These are phyloP conservation scores for Rhododendron molle DNA, from an alignment of 148 eudicot species.

Conservation along the genomic window DNA sequence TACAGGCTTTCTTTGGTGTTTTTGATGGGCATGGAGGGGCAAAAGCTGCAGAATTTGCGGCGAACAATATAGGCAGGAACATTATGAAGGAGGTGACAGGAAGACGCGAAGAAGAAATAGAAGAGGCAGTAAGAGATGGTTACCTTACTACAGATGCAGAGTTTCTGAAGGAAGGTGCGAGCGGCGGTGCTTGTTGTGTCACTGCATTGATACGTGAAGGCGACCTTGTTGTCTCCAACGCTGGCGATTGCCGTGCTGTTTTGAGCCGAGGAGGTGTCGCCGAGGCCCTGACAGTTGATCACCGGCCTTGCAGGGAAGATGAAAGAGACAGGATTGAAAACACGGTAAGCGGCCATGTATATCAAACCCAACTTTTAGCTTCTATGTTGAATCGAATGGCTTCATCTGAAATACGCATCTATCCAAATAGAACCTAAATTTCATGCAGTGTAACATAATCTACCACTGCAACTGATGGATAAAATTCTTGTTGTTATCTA, in stretches of 20 bases:
- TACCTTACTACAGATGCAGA: constrained; percentile 45
- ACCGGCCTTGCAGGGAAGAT: constrained; percentile 43
- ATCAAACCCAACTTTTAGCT: neutral
- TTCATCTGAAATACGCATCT: too few species aligned
- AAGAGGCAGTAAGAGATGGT: constrained; percentile 37
- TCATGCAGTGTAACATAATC: neutral
- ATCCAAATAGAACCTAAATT: neutral
- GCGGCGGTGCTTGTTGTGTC: constrained; percentile 56
- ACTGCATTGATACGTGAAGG: constrained; percentile 46
- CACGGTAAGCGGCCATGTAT: constrained; percentile 20
- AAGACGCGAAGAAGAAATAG: constrained; percentile 17
- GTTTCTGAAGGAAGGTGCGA: constrained; percentile 35
- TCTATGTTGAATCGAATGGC: too few species aligned
- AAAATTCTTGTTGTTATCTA: neutral
- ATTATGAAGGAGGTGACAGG: constrained; percentile 36
- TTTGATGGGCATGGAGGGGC: constrained; percentile 80
- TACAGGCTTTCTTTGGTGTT: constrained; percentile 58
- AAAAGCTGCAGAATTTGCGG: constrained; percentile 63
- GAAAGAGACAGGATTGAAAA: constrained; percentile 45
- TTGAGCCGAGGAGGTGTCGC: constrained; percentile 53
- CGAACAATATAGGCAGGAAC: constrained; percentile 39
- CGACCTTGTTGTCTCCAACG: constrained; percentile 48
- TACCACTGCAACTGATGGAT: neutral
- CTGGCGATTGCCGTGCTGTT: constrained; percentile 75
- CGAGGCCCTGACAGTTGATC: constrained; percentile 56